Percentiles rank a stretch among this genome's conserved stretches.
These are phyloP conservation scores for Nyctanthes arbortristis DNA, from an alignment of 257 asterid genomes.

Conservation along the genomic window DNA sequence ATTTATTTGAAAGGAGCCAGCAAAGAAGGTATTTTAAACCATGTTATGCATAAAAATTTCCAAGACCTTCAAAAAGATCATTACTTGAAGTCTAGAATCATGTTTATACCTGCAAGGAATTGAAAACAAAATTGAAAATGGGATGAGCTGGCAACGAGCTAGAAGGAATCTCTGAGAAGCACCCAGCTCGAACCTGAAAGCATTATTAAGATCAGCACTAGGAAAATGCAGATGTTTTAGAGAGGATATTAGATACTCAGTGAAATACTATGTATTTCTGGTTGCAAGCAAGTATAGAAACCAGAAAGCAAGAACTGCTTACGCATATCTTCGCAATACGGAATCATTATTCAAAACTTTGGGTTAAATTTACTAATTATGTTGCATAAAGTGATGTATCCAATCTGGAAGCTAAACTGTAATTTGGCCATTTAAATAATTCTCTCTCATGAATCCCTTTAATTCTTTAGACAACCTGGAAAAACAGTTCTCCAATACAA, in stretches of 20 bases:
- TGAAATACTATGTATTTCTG: constrained; percentile 16
- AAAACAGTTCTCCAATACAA: constrained; percentile 8
- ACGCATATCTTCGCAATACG: not conserved
- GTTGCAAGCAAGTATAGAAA: constrained; percentile 1
- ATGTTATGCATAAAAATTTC: constrained; percentile 22
- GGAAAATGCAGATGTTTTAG: constrained; percentile 23
- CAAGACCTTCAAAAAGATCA: constrained; percentile 21
- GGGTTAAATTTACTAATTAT: not conserved
- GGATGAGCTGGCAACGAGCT: constrained; percentile 68
- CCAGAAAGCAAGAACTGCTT: not conserved
- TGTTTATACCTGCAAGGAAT: constrained; percentile 72
- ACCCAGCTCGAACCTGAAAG: constrained; percentile 89
- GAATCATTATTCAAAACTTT: not conserved
- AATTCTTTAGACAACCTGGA: constrained; percentile 3
- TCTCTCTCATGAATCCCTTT: constrained; percentile 2
- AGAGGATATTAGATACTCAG: constrained; percentile 9
- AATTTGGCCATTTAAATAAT: constrained; percentile 8
- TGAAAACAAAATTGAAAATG: constrained; percentile 67
- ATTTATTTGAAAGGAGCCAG: no score
- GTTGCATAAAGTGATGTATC: not conserved
- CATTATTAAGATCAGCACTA: constrained; percentile 24
- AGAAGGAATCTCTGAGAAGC: constrained; percentile 73
- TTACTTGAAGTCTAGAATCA: constrained; percentile 21
- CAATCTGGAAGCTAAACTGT: constrained; percentile 11
- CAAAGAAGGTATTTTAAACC: constrained; percentile 19